These are phyloP conservation scores for Pleoardoris graminearum DNA, from an alignment of 2,329 filamentous ascomycete genomes.

Conservation along the genomic window DNA sequence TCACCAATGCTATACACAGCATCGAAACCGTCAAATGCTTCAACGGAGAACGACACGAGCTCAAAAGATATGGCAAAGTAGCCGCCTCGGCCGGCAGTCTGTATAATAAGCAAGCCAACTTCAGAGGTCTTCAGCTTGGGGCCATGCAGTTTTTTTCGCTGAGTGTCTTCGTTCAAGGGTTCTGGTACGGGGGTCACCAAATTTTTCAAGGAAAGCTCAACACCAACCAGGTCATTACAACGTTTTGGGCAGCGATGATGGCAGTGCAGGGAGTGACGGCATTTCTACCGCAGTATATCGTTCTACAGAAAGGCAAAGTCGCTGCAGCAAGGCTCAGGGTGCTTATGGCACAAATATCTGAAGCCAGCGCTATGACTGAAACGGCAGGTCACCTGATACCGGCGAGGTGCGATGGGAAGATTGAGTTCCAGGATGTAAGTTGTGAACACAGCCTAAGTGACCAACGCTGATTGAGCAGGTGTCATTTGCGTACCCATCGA, in stretches of 20 bases:
- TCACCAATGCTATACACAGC: constrained; percentile 68
- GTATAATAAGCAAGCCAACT: constrained; percentile 69
- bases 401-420: constrained; percentile 62
- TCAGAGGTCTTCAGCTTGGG: constrained; percentile 72
- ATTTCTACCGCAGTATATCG: constrained; percentile 74
- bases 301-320: constrained; percentile 76
- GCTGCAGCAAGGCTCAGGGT: constrained; percentile 67
- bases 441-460: neutral
- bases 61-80: constrained; percentile 63
- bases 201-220: constrained; percentile 62
- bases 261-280: constrained; percentile 75
- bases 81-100: constrained; percentile 62
- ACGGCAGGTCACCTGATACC: constrained; percentile 27
- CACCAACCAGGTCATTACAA: constrained; percentile 73
- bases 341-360: constrained; percentile 45
- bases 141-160: constrained; percentile 75
- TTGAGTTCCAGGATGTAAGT: constrained; percentile 70
- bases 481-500: constrained; percentile 80
- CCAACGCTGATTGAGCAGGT: constrained; percentile 57
- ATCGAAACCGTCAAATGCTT: constrained; percentile 88
- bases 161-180: constrained; percentile 81
- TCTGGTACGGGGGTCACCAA: constrained; percentile 81
- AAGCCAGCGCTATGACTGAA: constrained; percentile 20
- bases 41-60: constrained; percentile 73
- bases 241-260: constrained; percentile 80